Percentiles rank a stretch among this genome's conserved stretches.
Evolutionary conservation across 2,329 filamentous ascomycete genomes (phyloP).

Genomic region (Diaporthe citri): DNA sequence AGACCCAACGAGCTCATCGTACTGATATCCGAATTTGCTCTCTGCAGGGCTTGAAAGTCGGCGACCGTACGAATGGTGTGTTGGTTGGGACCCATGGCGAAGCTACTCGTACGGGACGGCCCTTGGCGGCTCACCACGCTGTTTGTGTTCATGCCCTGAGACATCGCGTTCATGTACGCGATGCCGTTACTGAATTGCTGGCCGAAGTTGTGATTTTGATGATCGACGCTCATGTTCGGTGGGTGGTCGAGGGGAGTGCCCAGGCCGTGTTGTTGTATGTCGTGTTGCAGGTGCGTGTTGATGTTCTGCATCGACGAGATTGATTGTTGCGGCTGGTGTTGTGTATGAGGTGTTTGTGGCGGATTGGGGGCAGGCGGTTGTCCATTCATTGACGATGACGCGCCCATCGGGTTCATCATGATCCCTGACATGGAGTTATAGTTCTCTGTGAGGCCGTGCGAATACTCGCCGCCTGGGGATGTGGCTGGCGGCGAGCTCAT

Average conservation of each 20-base stretch:
- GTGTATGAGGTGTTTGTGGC: slow-evolving; percentile 46
- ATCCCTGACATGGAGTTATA: slow-evolving; percentile 66
- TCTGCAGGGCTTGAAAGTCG: slow-evolving; percentile 64
- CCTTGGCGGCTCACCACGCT: slow-evolving; percentile 52
- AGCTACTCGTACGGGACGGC: slow-evolving; percentile 55
- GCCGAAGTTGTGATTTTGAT: slow-evolving; percentile 47
- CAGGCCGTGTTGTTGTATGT: slow-evolving; percentile 52
- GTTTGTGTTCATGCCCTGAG: slow-evolving; percentile 35
- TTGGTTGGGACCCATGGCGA: slow-evolving; percentile 51
- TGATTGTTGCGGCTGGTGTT: slow-evolving; percentile 49
- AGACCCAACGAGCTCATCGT: slow-evolving; percentile 52
- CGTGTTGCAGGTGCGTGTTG: slow-evolving; percentile 50
- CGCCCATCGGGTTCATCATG: slow-evolving; percentile 63
- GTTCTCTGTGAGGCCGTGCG: slow-evolving; percentile 54
- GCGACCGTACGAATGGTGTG: slow-evolving; percentile 57
- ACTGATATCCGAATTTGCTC: slow-evolving; percentile 57
- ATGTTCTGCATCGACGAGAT: slow-evolving; percentile 51
- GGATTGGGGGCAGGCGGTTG: slow-evolving; percentile 36
- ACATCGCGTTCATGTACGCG: slow-evolving; percentile 43
- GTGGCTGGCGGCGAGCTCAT: slow-evolving; percentile 66
- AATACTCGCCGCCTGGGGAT: slow-evolving; percentile 65
- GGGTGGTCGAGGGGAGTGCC: slow-evolving; percentile 49
- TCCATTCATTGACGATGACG: slow-evolving; percentile 41
- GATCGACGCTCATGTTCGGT: slow-evolving; percentile 49
- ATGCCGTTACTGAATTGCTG: slow-evolving; percentile 46